Base-by-base conservation (phyloP, 768 basidiomycete genomes). In the Phaeotremella skinneri region DNA sequence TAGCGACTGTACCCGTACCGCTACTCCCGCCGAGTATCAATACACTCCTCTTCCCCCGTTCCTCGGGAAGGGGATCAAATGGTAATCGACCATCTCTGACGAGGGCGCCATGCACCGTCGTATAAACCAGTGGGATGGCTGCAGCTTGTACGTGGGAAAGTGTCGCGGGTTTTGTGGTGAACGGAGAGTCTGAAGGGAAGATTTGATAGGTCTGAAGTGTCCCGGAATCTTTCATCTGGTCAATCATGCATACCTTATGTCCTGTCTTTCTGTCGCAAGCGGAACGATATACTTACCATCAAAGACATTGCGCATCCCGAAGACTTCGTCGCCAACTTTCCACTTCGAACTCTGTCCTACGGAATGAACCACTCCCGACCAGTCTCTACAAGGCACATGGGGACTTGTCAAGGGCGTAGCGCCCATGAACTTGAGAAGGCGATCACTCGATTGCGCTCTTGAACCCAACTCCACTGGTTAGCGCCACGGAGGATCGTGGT, bases 21-120 rank as follows among this genome's bases (percentile, higher is more conserved):
- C 85, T 83, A 51, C 84, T 85, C 3, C 86, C 88, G 0, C 87
- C 87, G 56, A 87, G 85, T 67, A 90, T 78, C 63, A 89, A 82
- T 2, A 90, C 78, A 1, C 81, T 80, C 16, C 58, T n/a, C 66
- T 85, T 84, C 1, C 82, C 84, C 23, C 78, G 66, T 68, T 87
- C 82, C n/a, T 87, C 70, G 0, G 58, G 61, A 2, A 29, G 7
- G 7, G 59, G 55, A 7, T 30, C 25, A 52, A 63, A 69, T 1
- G 64, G 54, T 31, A 70, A 52, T 14, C 52, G 41, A 1, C 67
- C 69, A 39, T 68, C 56, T 16, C 79, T 69, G 43, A 83, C 76
- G 4, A 89, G 79, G 0, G 79, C 82, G 59, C 84, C 81, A 57
- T 84, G 81, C 0, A 86, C 84, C 0, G 88, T 88, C 45, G 82